Evolutionary conservation across 495 filamentous ascomycete species (phyloP).

Genomic region (Hypoxylon fuscum): DNA sequence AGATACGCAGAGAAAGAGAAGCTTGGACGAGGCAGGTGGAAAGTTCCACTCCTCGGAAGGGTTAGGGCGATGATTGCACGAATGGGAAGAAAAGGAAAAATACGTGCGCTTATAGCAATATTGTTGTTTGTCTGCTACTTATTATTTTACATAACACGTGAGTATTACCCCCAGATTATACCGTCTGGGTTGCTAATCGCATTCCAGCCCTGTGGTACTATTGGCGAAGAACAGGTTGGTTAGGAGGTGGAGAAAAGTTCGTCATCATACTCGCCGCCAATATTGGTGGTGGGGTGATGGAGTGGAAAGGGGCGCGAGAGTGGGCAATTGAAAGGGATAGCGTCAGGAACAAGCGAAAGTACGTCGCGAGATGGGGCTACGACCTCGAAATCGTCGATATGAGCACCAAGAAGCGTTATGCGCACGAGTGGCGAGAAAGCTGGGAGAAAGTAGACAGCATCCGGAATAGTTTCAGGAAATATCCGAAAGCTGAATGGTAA

Average conservation of each 20-base stretch:
- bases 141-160: constrained; percentile 75
- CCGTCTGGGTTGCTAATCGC: constrained; percentile 17
- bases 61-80: constrained; percentile 47
- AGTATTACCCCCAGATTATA: constrained; percentile 42
- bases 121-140: constrained; percentile 69
- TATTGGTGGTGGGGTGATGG: constrained; percentile 96
- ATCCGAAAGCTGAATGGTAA: constrained; percentile 96
- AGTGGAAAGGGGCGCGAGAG: constrained; percentile 96
- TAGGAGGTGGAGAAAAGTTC: constrained; percentile 89
- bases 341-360: constrained; percentile 90
- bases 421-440: constrained; percentile 98
- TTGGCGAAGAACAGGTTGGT: constrained; percentile 55
- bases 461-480: constrained; percentile 88
- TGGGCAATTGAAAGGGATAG: constrained; percentile 99
- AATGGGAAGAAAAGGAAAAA: constrained; percentile 61
- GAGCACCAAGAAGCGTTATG: constrained; percentile 97
- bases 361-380: constrained; percentile 90
- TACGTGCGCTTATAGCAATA: constrained; percentile 66
- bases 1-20: constrained; percentile 82
- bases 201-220: constrained; percentile 54
- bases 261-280: constrained; percentile 96
- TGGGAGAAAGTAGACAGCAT: constrained; percentile 99
- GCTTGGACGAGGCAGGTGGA: constrained; percentile 60
- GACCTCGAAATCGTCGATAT: constrained; percentile 96
- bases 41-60: constrained; percentile 51